phyloP scores from a whole-genome alignment of 352 stramenopile species.

The Phytophthora pinifolia region DNA sequence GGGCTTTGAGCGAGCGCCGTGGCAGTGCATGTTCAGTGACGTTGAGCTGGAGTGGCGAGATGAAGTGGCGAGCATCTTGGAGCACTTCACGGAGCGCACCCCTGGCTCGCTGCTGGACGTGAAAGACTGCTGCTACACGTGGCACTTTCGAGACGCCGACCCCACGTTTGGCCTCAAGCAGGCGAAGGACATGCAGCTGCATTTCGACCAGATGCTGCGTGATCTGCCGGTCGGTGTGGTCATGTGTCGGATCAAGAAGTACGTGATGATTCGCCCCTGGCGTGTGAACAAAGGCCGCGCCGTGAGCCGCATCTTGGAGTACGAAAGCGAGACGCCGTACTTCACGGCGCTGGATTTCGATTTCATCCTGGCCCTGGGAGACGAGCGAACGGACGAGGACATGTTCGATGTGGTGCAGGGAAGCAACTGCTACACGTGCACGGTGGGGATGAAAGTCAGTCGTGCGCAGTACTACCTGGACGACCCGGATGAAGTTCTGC shows the following conservation, averaged over 20 bases:
- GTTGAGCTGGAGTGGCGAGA: slow-evolving; percentile 77
- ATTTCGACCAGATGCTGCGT: slow-evolving; percentile 90
- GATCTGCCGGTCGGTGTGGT: slow-evolving; percentile 83
- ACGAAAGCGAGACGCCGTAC: slow-evolving; percentile 75
- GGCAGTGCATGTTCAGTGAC: slow-evolving; percentile 84
- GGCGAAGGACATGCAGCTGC: slow-evolving; percentile 87
- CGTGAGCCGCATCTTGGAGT: slow-evolving; percentile 82
- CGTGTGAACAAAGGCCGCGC: slow-evolving; percentile 87
- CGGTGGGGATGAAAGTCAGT: slow-evolving; percentile 87
- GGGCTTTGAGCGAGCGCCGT: slow-evolving; percentile 42
- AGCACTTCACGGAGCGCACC: slow-evolving; percentile 88
- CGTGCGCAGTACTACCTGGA: slow-evolving; percentile 84
- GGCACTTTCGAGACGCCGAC: slow-evolving; percentile 88
- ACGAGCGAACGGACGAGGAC: slow-evolving; percentile 88
- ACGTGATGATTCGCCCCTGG: slow-evolving; percentile 84
- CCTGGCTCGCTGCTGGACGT: slow-evolving; percentile 82
- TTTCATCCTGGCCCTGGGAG: slow-evolving; percentile 83
- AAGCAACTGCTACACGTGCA: slow-evolving; percentile 88
- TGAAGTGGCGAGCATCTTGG: slow-evolving; percentile 81
- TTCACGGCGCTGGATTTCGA: slow-evolving; percentile 81
- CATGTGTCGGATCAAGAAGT: slow-evolving; percentile 90
- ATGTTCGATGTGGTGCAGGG: slow-evolving; percentile 91
- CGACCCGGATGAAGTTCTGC: slow-evolving; percentile 76
- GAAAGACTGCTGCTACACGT: slow-evolving; percentile 88
- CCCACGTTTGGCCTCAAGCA: slow-evolving; percentile 85